Percentiles rank a stretch among this genome's conserved stretches.
Conservation (phyloP, 73 alveolate species). For the Paramecium bursaria region DNA sequence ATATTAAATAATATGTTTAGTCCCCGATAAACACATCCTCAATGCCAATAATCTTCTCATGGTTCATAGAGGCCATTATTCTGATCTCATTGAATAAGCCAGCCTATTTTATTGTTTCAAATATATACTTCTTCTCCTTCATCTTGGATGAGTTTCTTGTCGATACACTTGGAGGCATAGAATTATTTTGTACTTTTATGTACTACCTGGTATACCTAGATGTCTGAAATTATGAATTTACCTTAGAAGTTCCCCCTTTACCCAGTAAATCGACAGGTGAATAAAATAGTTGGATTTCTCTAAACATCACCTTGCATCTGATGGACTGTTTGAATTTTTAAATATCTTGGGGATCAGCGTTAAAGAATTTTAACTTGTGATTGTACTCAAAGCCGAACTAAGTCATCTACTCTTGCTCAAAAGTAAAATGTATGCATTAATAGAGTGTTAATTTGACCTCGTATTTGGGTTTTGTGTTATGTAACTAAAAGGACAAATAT, state of each 20-base stretch:
- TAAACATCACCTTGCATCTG: conserved; percentile 20
- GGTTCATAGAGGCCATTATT: conserved; percentile 8
- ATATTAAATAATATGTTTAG: conserved; percentile 15
- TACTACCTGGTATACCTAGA: conserved; percentile 6
- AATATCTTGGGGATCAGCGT: conserved; percentile 28
- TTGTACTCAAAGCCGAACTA: conserved; percentile 32
- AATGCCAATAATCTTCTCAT: background rate
- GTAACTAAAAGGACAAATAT: too few relatives aligned
- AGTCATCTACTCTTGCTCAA: too few relatives aligned
- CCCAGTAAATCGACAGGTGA: conserved; percentile 31
- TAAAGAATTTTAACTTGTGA: conserved; percentile 2
- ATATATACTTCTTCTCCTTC: conserved; percentile 46
- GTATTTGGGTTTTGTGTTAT: conserved; percentile 53
- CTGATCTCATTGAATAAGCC: conserved; percentile 37
- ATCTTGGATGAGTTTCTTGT: conserved; percentile 6
- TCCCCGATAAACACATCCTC: conserved; percentile 43
- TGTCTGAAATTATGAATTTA: background rate
- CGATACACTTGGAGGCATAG: conserved; percentile 49
- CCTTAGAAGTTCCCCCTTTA: conserved; percentile 58
- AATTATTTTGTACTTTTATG: background rate
- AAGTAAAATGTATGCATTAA: background rate
- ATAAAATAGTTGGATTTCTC: conserved; percentile 34
- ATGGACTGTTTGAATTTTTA: background rate
- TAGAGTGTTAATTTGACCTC: background rate
- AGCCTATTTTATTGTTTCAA: background rate